These are phyloP conservation scores for Candida sithepensis DNA, from an alignment of 805 yeast genomes.

Conservation along the genomic window DNA sequence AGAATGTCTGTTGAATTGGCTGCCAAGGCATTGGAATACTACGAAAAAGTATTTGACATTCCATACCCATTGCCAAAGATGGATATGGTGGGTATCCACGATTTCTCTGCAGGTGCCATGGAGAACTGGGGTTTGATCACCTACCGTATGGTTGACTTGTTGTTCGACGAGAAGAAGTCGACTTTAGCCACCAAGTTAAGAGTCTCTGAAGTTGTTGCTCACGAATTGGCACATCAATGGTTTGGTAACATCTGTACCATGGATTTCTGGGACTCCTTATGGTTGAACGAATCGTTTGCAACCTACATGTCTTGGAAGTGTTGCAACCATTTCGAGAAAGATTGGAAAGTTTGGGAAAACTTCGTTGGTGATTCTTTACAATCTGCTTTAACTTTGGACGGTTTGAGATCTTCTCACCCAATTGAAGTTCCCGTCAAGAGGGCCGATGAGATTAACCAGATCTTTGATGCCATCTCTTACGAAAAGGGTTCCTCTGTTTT, in stretches of 20 bases:
- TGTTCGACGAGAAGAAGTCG: constrained; percentile 45
- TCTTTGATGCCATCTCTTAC: constrained; percentile 80
- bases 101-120: constrained; percentile 84
- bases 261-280: constrained; percentile 92
- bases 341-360: constrained; percentile 75
- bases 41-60: constrained; percentile 45
- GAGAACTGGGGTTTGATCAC: constrained; percentile 87
- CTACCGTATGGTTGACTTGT: constrained; percentile 57
- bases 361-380: constrained; percentile 54
- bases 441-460: constrained; percentile 78
- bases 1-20: constrained; percentile 46
- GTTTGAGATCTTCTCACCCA: constrained; percentile 70
- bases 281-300: constrained; percentile 90
- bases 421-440: constrained; percentile 81
- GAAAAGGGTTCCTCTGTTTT: constrained; percentile 77
- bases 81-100: constrained; percentile 78
- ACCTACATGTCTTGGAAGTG: constrained; percentile 81
- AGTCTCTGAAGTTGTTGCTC: constrained; percentile 80
- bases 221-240: constrained; percentile 94
- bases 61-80: constrained; percentile 78
- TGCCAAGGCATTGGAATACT: constrained; percentile 51
- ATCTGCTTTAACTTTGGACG: constrained; percentile 51
- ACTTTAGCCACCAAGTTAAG: constrained; percentile 57
- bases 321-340: constrained; percentile 66
- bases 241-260: constrained; percentile 86